These are phyloP conservation scores for Fusarium sp. DNA, from an alignment of 2,329 filamentous ascomycete species.

Conservation along the genomic window DNA sequence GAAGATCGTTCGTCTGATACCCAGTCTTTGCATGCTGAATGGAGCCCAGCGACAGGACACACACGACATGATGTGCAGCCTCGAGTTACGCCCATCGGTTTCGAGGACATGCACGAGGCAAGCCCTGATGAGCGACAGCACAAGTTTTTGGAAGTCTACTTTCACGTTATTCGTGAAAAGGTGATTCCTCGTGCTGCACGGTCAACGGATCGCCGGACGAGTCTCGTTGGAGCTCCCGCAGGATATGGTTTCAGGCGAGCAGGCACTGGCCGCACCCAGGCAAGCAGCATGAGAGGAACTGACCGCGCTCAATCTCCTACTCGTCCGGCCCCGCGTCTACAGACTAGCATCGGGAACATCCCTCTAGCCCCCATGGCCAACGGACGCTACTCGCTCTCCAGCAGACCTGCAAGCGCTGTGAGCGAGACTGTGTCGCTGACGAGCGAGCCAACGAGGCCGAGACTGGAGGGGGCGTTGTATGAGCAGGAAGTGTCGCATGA, in stretches of 20 bases:
- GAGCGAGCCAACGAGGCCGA: constrained; percentile 18
- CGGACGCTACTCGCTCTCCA: constrained; percentile 12
- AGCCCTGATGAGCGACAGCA: constrained; percentile 61
- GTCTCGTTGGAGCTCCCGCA: constrained; percentile 41
- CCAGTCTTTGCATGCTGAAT: constrained; percentile 37
- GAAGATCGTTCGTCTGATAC: constrained; percentile 47
- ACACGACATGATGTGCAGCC: constrained; percentile 14
- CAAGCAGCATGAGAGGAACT: constrained; percentile 36
- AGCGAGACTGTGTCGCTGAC: constrained; percentile 24
- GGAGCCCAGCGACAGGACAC: constrained; percentile 26
- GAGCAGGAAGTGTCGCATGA: constrained; percentile 48
- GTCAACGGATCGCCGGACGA: constrained; percentile 44
- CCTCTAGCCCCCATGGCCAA: constrained; percentile 20
- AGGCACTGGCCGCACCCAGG: constrained; percentile 39
- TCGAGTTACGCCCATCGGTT: constrained; percentile 43
- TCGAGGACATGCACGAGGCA: constrained; percentile 60
- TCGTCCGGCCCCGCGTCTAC: constrained; percentile 20
- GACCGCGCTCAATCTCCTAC: constrained; percentile 22
- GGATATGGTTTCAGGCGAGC: constrained; percentile 37
- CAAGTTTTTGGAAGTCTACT: constrained; percentile 65
- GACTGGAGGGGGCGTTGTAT: constrained; percentile 32
- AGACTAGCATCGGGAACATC: constrained; percentile 23
- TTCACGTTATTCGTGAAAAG: constrained; percentile 55
- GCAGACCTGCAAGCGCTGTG: constrained; percentile 25
- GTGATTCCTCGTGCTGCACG: constrained; percentile 53